Percentiles rank a stretch among this genome's conserved stretches.
phyloP scores from a whole-genome alignment of 345 rosid species.

The Hibiscus tridactylites region DNA sequence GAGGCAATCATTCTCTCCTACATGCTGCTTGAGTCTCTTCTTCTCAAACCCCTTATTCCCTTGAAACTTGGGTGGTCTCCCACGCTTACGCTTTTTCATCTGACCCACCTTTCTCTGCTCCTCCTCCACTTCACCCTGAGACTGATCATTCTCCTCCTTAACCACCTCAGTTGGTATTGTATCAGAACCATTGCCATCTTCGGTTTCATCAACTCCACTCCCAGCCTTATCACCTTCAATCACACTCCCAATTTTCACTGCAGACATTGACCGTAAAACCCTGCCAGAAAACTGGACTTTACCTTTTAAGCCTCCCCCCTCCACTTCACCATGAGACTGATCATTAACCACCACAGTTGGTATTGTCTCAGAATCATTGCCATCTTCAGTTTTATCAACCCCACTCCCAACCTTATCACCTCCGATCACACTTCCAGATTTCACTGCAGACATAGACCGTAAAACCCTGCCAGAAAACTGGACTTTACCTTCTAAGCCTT shows the following conservation, averaged over 20 bases:
- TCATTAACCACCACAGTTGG: neutral
- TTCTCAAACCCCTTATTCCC: neutral
- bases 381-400: slow-evolving; percentile 7
- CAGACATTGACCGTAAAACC: slow-evolving; percentile 42
- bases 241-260: slow-evolving; percentile 11
- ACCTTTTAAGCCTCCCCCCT: slow-evolving; percentile 4
- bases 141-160: slow-evolving; percentile 13
- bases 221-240: slow-evolving; percentile 1
- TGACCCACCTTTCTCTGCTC: slow-evolving; percentile 2
- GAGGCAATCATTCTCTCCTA: neutral
- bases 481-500: slow-evolving; percentile 10
- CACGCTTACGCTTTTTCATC: slow-evolving; percentile 13
- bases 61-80: slow-evolving; percentile 27
- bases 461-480: slow-evolving; percentile 35
- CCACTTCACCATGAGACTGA: neutral
- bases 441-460: slow-evolving; percentile 30
- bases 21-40: neutral
- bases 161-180: slow-evolving; percentile 10
- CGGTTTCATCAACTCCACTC: slow-evolving; percentile 8
- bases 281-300: slow-evolving; percentile 23
- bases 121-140: neutral
- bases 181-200: neutral
- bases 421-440: slow-evolving; percentile 6
- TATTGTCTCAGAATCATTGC: slow-evolving; percentile 9
- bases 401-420: neutral